Evolutionary conservation across 2,329 filamentous ascomycete species (phyloP).

Genomic region (Ophiostoma sp.): DNA sequence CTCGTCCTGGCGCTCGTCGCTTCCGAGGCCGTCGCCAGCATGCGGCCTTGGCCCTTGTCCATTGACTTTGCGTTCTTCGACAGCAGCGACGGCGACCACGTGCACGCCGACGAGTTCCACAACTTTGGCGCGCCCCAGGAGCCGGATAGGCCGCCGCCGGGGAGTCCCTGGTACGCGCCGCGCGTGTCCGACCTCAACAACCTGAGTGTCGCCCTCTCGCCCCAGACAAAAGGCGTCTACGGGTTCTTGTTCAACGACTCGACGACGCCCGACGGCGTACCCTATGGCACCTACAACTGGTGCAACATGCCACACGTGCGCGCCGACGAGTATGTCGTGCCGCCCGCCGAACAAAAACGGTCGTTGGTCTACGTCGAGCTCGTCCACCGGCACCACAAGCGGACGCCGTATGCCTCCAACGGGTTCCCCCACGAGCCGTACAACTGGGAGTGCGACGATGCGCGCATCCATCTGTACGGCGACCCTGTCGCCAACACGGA

Average conservation of each 20-base stretch:
- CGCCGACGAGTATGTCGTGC: constrained; percentile 60
- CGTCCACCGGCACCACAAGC: constrained; percentile 80
- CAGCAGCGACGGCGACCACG: constrained; percentile 17
- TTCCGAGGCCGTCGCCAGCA: background rate
- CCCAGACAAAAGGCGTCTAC: constrained; percentile 56
- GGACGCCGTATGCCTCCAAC: constrained; percentile 77
- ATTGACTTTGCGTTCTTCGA: constrained; percentile 12
- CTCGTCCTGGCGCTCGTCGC: constrained; percentile 12
- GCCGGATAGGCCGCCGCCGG: constrained; percentile 22
- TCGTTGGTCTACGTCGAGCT: constrained; percentile 71
- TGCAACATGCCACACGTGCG: constrained; percentile 90
- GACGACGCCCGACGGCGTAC: constrained; percentile 48
- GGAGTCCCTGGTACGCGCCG: constrained; percentile 35
- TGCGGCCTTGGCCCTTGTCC: constrained; percentile 23
- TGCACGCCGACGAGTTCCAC: background rate
- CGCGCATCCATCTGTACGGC: constrained; percentile 69
- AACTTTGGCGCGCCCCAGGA: constrained; percentile 3
- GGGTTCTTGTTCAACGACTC: constrained; percentile 75
- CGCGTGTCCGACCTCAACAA: constrained; percentile 35
- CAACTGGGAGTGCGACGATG: constrained; percentile 70
- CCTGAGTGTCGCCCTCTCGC: constrained; percentile 31
- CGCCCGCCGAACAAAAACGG: constrained; percentile 54
- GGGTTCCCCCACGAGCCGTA: constrained; percentile 73
- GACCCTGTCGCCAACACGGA: constrained; percentile 49
- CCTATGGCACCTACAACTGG: constrained; percentile 72